Conservation (phyloP, 2,329 filamentous ascomycete genomes). For the Colletotrichum cereale region DNA sequence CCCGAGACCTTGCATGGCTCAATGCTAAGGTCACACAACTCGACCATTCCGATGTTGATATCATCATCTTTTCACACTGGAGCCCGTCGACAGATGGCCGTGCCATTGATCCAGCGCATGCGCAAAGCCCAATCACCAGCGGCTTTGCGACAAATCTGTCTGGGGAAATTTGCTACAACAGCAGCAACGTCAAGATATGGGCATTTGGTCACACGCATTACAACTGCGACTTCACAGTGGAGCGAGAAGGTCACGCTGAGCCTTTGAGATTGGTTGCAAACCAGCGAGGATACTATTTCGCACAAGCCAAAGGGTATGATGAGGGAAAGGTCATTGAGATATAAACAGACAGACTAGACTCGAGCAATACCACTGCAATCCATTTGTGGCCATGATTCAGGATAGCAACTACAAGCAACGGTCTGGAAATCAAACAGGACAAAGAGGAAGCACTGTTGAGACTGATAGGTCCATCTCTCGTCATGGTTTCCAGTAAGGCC, state of each 20-base stretch:
- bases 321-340: conserved; percentile 42
- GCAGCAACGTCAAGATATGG: conserved; percentile 55
- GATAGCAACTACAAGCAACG: neutral
- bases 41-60: conserved; percentile 41
- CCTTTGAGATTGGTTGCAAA: conserved; percentile 54
- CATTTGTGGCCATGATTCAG: neutral
- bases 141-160: conserved; percentile 58
- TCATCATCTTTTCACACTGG: conserved; percentile 59
- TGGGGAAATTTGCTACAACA: conserved; percentile 53
- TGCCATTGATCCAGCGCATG: conserved; percentile 51
- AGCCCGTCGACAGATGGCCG: conserved; percentile 53
- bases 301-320: conserved; percentile 52
- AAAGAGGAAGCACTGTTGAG: no score
- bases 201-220: conserved; percentile 64
- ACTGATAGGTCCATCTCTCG: no score
- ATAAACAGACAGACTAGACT: neutral
- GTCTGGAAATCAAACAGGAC: no score
- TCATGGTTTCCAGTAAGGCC: no score
- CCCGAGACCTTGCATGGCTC: conserved; percentile 57
- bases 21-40: conserved; percentile 51
- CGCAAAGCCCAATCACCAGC: conserved; percentile 44
- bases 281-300: conserved; percentile 56
- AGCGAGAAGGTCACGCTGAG: conserved; percentile 34
- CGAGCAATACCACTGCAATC: neutral
- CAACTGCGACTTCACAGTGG: conserved; percentile 54